These are phyloP conservation scores for Pestalotiopsis fici DNA, from an alignment of 2,329 filamentous ascomycete species.

Conservation along the genomic window DNA sequence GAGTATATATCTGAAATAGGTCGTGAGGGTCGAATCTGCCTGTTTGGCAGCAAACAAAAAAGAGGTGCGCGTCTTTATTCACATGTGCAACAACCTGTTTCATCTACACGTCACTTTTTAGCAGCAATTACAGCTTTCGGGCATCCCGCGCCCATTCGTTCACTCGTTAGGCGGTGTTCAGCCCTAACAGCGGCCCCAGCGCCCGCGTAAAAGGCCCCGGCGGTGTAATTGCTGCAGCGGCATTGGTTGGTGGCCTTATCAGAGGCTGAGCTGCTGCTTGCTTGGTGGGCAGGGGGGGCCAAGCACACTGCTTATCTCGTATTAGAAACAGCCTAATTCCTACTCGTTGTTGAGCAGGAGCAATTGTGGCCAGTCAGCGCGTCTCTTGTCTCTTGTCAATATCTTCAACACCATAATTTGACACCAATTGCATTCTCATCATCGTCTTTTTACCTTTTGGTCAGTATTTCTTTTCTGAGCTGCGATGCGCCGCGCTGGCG, in stretches of 20 bases:
- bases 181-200: conserved; percentile 1
- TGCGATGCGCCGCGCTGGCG: conserved; percentile 23
- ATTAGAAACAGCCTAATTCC: conserved; percentile 4
- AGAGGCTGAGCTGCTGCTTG: background rate
- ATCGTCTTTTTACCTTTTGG: background rate
- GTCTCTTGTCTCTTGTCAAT: background rate
- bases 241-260: background rate
- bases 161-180: background rate
- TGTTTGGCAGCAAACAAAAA: background rate
- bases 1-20: background rate
- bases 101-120: background rate
- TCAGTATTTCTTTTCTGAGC: background rate
- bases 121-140: background rate
- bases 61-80: background rate
- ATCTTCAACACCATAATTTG: background rate
- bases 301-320: background rate
- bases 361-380: background rate
- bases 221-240: background rate
- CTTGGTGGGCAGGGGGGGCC: too few species aligned
- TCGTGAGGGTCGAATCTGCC: background rate
- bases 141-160: background rate
- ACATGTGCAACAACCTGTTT: background rate
- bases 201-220: background rate
- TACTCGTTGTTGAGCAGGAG: background rate
- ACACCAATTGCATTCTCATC: background rate